Conservation (phyloP, 2,329 filamentous ascomycete genomes). For the Ceratocystis destructans region DNA sequence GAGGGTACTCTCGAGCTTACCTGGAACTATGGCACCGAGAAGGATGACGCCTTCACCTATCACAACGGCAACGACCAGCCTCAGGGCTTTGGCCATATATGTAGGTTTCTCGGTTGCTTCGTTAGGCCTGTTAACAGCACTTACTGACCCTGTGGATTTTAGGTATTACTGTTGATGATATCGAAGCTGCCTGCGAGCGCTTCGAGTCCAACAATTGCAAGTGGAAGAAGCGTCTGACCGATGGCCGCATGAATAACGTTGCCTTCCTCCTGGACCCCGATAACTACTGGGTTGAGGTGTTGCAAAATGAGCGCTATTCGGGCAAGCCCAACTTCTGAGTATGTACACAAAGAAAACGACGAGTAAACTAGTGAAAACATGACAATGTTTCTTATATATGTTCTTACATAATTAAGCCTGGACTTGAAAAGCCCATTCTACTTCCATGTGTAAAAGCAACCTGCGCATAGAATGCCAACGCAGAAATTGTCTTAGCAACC, state of each 20-base stretch:
- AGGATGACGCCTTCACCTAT: constrained; percentile 69
- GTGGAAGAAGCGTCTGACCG: constrained; percentile 93
- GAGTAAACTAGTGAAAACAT: background rate
- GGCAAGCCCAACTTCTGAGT: constrained; percentile 40
- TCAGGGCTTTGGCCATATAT: constrained; percentile 90
- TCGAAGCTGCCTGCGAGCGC: constrained; percentile 74
- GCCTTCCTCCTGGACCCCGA: constrained; percentile 86
- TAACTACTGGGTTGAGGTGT: constrained; percentile 65
- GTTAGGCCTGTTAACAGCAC: background rate
- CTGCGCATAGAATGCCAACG: background rate
- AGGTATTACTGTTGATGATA: constrained; percentile 70
- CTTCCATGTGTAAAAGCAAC: background rate
- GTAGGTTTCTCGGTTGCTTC: constrained; percentile 34
- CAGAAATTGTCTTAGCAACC: background rate
- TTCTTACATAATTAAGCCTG: background rate
- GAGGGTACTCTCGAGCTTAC: constrained; percentile 86
- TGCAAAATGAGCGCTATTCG: constrained; percentile 63
- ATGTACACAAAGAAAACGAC: constrained; percentile 26
- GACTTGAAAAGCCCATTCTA: background rate
- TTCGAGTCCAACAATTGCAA: constrained; percentile 69
- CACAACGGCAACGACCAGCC: constrained; percentile 86
- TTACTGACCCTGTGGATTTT: constrained; percentile 20
- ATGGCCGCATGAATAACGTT: constrained; percentile 85
- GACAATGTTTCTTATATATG: background rate
- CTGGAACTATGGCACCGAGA: constrained; percentile 74